These are phyloP conservation scores for Aspergillus texensis DNA, from an alignment of 2,329 filamentous ascomycete genomes.

Conservation along the genomic window DNA sequence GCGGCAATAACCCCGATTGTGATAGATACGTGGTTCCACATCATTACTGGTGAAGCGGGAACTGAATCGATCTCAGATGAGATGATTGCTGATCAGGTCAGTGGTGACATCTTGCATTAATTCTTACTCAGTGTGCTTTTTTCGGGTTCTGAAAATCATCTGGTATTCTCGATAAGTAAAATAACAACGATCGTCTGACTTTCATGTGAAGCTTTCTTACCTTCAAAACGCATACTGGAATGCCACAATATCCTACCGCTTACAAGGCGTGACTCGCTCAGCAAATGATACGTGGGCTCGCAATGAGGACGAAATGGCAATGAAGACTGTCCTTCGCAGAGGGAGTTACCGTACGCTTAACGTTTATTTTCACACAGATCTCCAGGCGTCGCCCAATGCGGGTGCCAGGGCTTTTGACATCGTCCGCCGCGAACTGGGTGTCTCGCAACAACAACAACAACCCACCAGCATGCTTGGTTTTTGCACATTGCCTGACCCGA, in stretches of 20 bases:
- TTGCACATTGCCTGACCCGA: conserved; percentile 54
- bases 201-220: conserved; percentile 32
- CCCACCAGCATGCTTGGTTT: conserved; percentile 52
- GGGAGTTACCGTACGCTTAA: conserved; percentile 60
- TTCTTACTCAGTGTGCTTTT: not conserved
- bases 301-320: conserved; percentile 50
- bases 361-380: conserved; percentile 62
- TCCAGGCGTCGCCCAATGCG: conserved; percentile 36
- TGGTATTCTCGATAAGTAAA: not conserved
- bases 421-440: conserved; percentile 23
- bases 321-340: conserved; percentile 57
- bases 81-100: conserved; percentile 41
- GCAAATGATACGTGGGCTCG: conserved; percentile 59
- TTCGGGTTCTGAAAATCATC: not conserved
- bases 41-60: conserved; percentile 39
- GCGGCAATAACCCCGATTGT: conserved; percentile 30
- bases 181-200: not conserved
- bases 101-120: conserved; percentile 3
- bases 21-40: conserved; percentile 48
- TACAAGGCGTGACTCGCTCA: conserved; percentile 53
- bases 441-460: conserved; percentile 21
- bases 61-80: conserved; percentile 31
- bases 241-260: conserved; percentile 52
- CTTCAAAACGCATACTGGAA: conserved; percentile 51
- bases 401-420: conserved; percentile 29